phyloP scores from a whole-genome alignment of 345 rosid species.

The Bretschneidera sinensis region DNA sequence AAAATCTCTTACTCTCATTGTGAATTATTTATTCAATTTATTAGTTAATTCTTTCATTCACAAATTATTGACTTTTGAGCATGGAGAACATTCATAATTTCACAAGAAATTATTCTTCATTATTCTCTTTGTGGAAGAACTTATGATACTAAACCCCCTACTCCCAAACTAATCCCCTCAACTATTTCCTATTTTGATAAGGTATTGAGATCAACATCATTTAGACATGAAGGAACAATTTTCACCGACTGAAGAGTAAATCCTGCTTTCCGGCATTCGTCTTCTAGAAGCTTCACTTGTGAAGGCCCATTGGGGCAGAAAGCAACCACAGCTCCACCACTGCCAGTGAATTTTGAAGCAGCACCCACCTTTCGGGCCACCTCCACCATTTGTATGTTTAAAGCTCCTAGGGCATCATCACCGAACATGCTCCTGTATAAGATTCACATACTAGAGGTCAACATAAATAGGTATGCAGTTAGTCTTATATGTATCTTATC shows the following conservation, averaged over 20 bases:
- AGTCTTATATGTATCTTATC: too few species aligned
- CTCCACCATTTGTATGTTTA: slow-evolving; percentile 91
- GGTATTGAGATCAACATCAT: slow-evolving; percentile 38
- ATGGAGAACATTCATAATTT: too few species aligned
- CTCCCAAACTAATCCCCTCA: neutral
- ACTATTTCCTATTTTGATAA: slow-evolving; percentile 12
- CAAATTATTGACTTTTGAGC: too few species aligned
- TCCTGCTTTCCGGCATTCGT: slow-evolving; percentile 65
- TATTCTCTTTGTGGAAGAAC: neutral
- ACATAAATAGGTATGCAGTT: too few species aligned
- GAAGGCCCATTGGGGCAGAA: slow-evolving; percentile 67
- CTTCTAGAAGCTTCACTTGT: slow-evolving; percentile 65
- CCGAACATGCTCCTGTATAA: slow-evolving; percentile 71
- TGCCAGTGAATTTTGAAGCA: slow-evolving; percentile 85
- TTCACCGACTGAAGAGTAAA: slow-evolving; percentile 55
- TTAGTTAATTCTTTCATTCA: too few species aligned
- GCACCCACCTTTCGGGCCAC: slow-evolving; percentile 72
- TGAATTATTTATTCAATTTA: too few species aligned
- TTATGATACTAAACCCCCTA: too few species aligned
- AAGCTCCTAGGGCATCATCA: slow-evolving; percentile 61
- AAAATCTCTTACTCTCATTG: too few species aligned
- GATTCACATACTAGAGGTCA: neutral
- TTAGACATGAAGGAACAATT: slow-evolving; percentile 49
- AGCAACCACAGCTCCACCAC: slow-evolving; percentile 92
- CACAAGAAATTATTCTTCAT: too few species aligned